Percentiles rank a stretch among this genome's conserved stretches.
Conservation (phyloP, 2,329 filamentous ascomycete genomes). For the Cladosporium sp. region DNA sequence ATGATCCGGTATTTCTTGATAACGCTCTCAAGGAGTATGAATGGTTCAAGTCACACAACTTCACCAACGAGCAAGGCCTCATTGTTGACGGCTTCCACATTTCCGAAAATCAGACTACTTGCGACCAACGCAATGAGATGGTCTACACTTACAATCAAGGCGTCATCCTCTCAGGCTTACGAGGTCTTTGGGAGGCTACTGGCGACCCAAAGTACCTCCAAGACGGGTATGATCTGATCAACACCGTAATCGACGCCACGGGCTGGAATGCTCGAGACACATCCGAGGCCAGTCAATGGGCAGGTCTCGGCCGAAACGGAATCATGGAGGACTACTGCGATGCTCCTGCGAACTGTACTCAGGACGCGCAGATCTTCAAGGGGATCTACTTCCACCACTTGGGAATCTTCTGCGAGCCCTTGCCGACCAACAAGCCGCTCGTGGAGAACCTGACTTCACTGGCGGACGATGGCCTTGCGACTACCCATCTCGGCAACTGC, state of each 20-base stretch:
- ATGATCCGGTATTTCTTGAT: constrained; percentile 54
- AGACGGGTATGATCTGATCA: constrained; percentile 73
- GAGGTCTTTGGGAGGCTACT: constrained; percentile 76
- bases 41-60: constrained; percentile 75
- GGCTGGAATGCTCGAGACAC: constrained; percentile 53
- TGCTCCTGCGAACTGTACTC: constrained; percentile 67
- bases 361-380: constrained; percentile 88
- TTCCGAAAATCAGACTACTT: constrained; percentile 49
- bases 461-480: constrained; percentile 27
- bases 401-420: constrained; percentile 67
- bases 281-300: constrained; percentile 47
- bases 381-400: constrained; percentile 94
- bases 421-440: constrained; percentile 45
- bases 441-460: constrained; percentile 42
- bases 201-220: constrained; percentile 64
- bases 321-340: constrained; percentile 85
- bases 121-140: constrained; percentile 79
- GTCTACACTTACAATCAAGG: constrained; percentile 97
- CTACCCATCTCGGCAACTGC: constrained; percentile 58
- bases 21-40: constrained; percentile 73
- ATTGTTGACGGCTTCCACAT: constrained; percentile 90
- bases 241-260: constrained; percentile 69
- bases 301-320: constrained; percentile 71
- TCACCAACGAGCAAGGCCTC: constrained; percentile 71
- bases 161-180: constrained; percentile 76